Conservation (phyloP, 768 basidiomycete genomes). For the Floccularia luteovirens region DNA sequence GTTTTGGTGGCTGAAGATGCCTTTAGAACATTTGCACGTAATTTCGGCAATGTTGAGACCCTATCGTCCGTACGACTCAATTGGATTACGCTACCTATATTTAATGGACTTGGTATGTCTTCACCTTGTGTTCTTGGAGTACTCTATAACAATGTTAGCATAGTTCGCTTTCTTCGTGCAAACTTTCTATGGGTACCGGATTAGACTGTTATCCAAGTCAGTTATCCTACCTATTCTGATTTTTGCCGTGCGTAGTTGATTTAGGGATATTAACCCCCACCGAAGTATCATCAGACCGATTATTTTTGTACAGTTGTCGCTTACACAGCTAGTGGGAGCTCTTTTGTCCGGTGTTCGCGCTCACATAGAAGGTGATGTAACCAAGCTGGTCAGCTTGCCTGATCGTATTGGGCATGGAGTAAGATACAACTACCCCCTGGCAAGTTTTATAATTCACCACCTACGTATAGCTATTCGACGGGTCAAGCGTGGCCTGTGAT, state of each 20-base stretch:
- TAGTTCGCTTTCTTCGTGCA: slow-evolving; percentile 12
- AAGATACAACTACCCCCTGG: not conserved
- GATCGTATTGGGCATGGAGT: slow-evolving; percentile 1
- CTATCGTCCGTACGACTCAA: slow-evolving; percentile 8
- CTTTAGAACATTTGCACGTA: slow-evolving; percentile 12
- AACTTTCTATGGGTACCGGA: slow-evolving; percentile 9
- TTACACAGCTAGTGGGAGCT: not conserved
- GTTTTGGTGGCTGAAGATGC: slow-evolving; percentile 11
- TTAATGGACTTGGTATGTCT: slow-evolving; percentile 12
- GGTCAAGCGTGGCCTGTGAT: not conserved
- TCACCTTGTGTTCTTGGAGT: not conserved
- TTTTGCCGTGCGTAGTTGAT: not conserved
- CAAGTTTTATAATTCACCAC: not conserved
- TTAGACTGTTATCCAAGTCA: not conserved
- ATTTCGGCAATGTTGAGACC: slow-evolving; percentile 10
- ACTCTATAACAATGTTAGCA: too few species aligned
- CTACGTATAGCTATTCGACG: not conserved
- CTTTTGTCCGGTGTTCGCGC: not conserved
- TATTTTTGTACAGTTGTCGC: not conserved
- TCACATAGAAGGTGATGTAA: not conserved
- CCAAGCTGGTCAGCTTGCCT: not conserved
- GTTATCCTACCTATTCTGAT: not conserved
- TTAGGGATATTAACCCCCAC: not conserved
- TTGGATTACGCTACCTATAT: slow-evolving; percentile 14
- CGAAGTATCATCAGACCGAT: not conserved